Evolutionary conservation across 331 rosid genomes (phyloP).

Genomic region (Rhamnella rubrinervis): DNA sequence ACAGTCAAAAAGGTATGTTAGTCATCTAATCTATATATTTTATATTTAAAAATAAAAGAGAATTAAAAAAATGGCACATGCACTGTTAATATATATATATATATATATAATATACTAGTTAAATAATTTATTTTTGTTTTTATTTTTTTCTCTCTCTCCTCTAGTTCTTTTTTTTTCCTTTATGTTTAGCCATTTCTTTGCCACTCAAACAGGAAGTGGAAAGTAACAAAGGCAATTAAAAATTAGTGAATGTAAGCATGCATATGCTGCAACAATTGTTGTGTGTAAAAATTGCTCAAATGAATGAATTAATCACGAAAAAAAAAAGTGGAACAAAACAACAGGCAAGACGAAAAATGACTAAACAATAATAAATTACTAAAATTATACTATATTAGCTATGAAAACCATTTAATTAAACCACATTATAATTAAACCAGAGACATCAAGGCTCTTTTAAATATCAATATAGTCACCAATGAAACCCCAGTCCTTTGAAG

Average conservation of each 20-base stretch:
- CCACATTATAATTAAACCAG: slow-evolving; percentile 17
- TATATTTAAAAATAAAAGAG: too few relatives aligned
- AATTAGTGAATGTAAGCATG: background rate
- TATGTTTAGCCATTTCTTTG: too few relatives aligned
- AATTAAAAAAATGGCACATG: too few relatives aligned
- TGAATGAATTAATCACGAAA: slow-evolving; percentile 25
- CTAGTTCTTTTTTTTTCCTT: too few relatives aligned
- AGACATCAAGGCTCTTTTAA: slow-evolving; percentile 63
- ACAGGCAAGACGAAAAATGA: background rate
- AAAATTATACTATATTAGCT: slow-evolving; percentile 28
- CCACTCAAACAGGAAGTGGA: background rate
- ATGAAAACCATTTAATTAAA: slow-evolving; percentile 23
- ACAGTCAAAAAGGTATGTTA: too few relatives aligned
- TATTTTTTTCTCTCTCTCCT: too few relatives aligned
- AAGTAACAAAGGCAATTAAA: background rate
- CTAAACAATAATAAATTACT: slow-evolving; percentile 21
- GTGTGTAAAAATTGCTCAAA: slow-evolving; percentile 14
- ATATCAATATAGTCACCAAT: slow-evolving; percentile 98
- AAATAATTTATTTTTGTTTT: too few relatives aligned
- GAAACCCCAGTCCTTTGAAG: slow-evolving; percentile 95
- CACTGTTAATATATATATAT: too few relatives aligned
- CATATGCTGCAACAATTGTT: background rate
- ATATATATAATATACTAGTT: too few relatives aligned
- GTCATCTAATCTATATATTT: too few relatives aligned
- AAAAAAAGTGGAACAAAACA: slow-evolving; percentile 14